Percentiles rank a stretch among this genome's conserved stretches.
phyloP scores from a whole-genome alignment of 495 filamentous ascomycete species.

The Penicillium robsamsonii region DNA sequence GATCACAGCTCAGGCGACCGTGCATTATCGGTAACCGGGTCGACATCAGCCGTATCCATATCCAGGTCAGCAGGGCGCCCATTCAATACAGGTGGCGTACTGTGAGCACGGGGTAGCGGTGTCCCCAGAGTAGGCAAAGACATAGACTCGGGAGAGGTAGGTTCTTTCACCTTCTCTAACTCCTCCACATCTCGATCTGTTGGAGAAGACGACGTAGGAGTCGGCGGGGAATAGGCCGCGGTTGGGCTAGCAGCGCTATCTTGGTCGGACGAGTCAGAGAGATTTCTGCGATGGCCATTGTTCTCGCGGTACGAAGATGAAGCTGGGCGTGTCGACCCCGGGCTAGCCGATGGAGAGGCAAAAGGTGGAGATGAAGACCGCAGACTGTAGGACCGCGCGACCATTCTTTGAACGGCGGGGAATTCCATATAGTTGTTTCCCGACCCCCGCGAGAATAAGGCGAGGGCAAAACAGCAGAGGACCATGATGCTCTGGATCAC shows the following conservation, averaged over 20 bases:
- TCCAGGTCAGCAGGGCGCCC: conserved; percentile 15
- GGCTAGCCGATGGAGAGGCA: conserved; percentile 46
- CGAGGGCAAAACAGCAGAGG: conserved; percentile 80
- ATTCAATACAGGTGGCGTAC: conserved; percentile 41
- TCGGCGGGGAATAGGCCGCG: conserved; percentile 47
- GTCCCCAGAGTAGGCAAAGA: conserved; percentile 25
- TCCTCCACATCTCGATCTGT: conserved; percentile 23
- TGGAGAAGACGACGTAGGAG: conserved; percentile 39
- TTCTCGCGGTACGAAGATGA: conserved; percentile 36
- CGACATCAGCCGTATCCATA: conserved; percentile 3
- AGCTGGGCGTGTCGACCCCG: conserved; percentile 41
- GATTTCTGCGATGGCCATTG: conserved; percentile 36
- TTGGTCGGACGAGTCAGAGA: conserved; percentile 41
- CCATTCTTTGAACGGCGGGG: conserved; percentile 56
- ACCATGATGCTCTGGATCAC: conserved; percentile 86
- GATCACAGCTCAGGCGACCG: conserved; percentile 4
- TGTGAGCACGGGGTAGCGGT: conserved; percentile 35
- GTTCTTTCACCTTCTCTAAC: conserved; percentile 5
- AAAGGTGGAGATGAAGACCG: conserved; percentile 42
- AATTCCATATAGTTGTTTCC: conserved; percentile 53
- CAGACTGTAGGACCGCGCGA: conserved; percentile 49
- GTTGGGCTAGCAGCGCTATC: conserved; percentile 38
- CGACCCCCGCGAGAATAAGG: conserved; percentile 66
- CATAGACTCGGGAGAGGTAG: conserved; percentile 20
- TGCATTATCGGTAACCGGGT: background rate